phyloP scores from a whole-genome alignment of 176 grass and related monocot genomes.

The Thinopyrum elongatum region DNA sequence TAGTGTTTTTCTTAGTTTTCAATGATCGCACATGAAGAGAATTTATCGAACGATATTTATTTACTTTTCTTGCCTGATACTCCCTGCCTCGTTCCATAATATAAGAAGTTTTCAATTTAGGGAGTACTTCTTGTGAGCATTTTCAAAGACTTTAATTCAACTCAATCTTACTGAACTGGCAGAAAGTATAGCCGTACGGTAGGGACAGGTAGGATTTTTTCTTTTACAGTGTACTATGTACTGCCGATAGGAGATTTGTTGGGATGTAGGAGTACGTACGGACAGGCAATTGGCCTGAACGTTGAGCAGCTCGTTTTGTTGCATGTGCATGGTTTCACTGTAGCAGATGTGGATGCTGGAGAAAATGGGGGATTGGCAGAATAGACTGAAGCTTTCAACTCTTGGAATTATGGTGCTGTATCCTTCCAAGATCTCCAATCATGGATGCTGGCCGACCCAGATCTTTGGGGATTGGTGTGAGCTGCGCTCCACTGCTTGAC shows the following conservation, averaged over 20 bases:
- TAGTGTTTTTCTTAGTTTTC: not conserved
- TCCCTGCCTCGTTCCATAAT: too few relatives aligned
- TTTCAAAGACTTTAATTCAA: not conserved
- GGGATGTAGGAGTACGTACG: not conserved
- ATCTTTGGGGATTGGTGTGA: slow-evolving; percentile 14
- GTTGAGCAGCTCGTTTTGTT: too few relatives aligned
- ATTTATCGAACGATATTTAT: not conserved
- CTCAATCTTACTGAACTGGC: not conserved
- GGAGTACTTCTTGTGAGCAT: too few relatives aligned
- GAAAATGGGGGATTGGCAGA: too few relatives aligned
- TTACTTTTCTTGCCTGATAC: not conserved
- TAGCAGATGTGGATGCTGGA: too few relatives aligned
- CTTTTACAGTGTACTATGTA: not conserved
- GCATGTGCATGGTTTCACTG: too few relatives aligned
- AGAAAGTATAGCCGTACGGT: not conserved
- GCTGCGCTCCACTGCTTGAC: not conserved
- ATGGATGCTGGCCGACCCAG: not conserved
- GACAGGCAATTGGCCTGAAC: not conserved
- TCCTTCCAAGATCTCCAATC: slow-evolving; percentile 1
- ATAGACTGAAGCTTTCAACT: not conserved
- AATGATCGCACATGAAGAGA: not conserved
- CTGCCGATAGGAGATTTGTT: not conserved
- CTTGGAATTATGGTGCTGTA: not conserved
- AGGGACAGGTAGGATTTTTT: too few relatives aligned
- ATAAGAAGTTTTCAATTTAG: too few relatives aligned